Evolutionary conservation across 345 rosid genomes (phyloP), one percentile per base, ranked within the genome.

Genomic region (Gynandropsis gynandra): DNA sequence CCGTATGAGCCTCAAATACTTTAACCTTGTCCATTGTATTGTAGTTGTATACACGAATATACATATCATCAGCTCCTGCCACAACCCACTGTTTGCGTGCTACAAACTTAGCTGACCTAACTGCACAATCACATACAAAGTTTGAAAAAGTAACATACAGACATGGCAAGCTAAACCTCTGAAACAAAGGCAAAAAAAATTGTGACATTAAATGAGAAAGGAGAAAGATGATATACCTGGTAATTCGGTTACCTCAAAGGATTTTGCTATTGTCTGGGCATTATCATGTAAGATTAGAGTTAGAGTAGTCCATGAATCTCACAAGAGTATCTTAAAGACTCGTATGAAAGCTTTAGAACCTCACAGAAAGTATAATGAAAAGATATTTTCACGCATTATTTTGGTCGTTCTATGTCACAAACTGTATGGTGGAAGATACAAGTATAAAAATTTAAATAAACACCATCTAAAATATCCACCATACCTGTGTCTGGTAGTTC

Each of bases 1-100:
- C 99, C 16, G 85, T 82, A 60, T 93, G 99, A 18, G 99, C 99
- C 73, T 88, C 97, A 63, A 93, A 83, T 46, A 85, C 94, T 72
- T 93, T 93, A 43, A 88, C 72, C 60, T 76, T 93, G 46, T 77
- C 97, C 89, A 78, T 80, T 39, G 99, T 93, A 56, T 88, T 85
- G 77, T 88, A 85, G 50, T 93, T 82, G 70, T 83, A 85, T 38
- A 88, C 92, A 38, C 96, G 99, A 55, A 93, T 69, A 61, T 76
- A 72, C 87, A 78, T 77, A 76, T 88, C 97, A 62, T 88, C 99
- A 35, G 97, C 93, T 56, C 92, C 99, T 63, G 87, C 90, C 45
- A 93, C 92, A 48, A 88, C 78, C 99, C 99, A 93, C 56, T 88
- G 94, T 67, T 83, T 80, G 34, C 85, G 78, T 0, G 95, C 74